Evolutionary conservation across 176 grass and related monocot genomes (phyloP), one percentile per base, ranked within the genome.

Genomic region (Zea mays): DNA sequence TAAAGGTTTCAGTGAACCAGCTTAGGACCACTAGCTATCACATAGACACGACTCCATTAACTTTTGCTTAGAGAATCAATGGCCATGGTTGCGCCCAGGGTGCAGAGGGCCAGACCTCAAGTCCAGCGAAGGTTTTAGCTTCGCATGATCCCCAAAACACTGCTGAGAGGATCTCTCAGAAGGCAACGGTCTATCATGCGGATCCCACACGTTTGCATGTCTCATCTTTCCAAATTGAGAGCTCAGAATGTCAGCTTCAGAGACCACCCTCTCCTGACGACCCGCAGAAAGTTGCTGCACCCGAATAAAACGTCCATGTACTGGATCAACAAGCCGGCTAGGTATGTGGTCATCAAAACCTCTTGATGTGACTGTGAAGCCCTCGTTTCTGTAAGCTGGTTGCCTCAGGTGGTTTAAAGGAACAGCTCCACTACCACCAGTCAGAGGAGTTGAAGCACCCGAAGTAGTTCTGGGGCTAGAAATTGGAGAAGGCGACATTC

Each of bases 401-500:
- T 95, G 87, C 73, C 85, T 94, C n/a, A 41, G 40, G 65, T 83
- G 76, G 61, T 79, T 87, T 79, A 92, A 90, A 88, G 91, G 87
- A 81, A 95, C 78, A 62, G 86, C 87, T 77, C 92, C 92, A 85
- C 52, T 82, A 14, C 91, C 85, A 74, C 91, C 91, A 49, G 89
- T 89, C 66, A 90, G 74, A 75, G 96, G 96, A 65, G 92, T 95
- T 46, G 96, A 99, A 86, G 96, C 81, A 71, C 96, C 92, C 0
- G 90, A 99, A 72, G 90, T 92, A 70, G 92, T 86, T 88, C 87
- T 92, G 75, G 96, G 96, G 66, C 96, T 99, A 62, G 92, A 99
- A 70, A 99, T 95, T 1, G 96, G 96, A 79, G 96, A 95, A n/a
- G 89, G 96, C 27, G 92, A 94, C 87, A 95, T 90, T 85, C 86